Percentiles rank a stretch among this genome's conserved stretches.
Evolutionary conservation across 805 yeast genomes (phyloP).

Genomic region (Pachysolen tannophilus): DNA sequence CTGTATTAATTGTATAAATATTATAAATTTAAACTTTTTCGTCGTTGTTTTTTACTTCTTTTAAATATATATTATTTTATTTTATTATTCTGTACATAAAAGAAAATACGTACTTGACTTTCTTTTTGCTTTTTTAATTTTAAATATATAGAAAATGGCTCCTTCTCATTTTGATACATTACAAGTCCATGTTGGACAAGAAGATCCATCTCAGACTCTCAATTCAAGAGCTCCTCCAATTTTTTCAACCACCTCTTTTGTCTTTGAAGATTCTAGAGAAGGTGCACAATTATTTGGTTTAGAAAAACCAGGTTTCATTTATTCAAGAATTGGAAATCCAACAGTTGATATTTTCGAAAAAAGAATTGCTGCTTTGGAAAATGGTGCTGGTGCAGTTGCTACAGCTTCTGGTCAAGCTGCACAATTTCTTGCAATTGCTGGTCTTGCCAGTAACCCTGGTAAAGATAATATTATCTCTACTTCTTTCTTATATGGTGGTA

Average conservation of each 20-base stretch:
- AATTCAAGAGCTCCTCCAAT: conserved; percentile 89
- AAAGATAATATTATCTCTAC: conserved; percentile 79
- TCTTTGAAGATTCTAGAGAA: conserved; percentile 79
- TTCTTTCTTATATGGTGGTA: conserved; percentile 88
- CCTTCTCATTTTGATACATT: conserved; percentile 79
- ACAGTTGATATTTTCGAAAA: conserved; percentile 87
- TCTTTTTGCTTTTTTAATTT: no score
- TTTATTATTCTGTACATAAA: no score
- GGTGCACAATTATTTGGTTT: conserved; percentile 89
- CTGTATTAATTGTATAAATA: no score
- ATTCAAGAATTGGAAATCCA: conserved; percentile 89
- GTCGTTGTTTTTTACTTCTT: no score
- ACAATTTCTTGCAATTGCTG: conserved; percentile 75
- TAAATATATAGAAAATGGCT: no score
- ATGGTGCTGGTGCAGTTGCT: conserved; percentile 87
- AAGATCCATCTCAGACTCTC: conserved; percentile 46
- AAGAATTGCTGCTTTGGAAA: conserved; percentile 87
- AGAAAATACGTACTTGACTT: no score
- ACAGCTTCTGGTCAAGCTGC: conserved; percentile 97
- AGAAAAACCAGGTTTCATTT: conserved; percentile 77
- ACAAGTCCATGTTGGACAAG: conserved; percentile 96
- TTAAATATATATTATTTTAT: no score
- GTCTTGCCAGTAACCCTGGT: conserved; percentile 71
- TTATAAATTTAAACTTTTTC: no score
- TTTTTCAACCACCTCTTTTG: conserved; percentile 86